Conservation (phyloP, 768 basidiomycete species). For the Mycena albidolilacea region DNA sequence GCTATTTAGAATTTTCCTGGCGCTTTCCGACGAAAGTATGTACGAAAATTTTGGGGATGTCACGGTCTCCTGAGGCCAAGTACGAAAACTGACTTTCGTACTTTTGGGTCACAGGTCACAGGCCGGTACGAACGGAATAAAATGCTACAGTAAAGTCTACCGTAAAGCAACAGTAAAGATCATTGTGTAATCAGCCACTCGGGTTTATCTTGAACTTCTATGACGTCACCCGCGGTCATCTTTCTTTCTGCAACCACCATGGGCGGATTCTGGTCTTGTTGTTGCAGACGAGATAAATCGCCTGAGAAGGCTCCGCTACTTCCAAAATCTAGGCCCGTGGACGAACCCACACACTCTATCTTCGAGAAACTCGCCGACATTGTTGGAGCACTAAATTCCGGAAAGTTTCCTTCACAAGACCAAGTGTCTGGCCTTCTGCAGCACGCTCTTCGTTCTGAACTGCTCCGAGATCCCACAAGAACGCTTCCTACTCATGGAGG, state of each 20-base stretch:
- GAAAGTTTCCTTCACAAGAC: slow-evolving; percentile 58
- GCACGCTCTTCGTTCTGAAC: slow-evolving; percentile 45
- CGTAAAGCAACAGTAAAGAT: too few species aligned
- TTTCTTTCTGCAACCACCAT: slow-evolving; percentile 13
- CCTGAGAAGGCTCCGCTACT: slow-evolving; percentile 43
- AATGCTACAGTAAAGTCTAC: too few species aligned
- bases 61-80: too few species aligned
- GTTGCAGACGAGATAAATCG: slow-evolving; percentile 36
- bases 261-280: slow-evolving; percentile 37
- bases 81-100: too few species aligned
- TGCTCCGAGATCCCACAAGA: slow-evolving; percentile 40
- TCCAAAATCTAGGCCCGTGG: slow-evolving; percentile 14
- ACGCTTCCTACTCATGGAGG: slow-evolving; percentile 41
- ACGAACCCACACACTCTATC: slow-evolving; percentile 26
- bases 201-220: neutral
- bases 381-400: slow-evolving; percentile 53
- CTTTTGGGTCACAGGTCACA: too few species aligned
- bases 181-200: too few species aligned
- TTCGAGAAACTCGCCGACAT: slow-evolving; percentile 53
- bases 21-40: too few species aligned
- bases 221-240: slow-evolving; percentile 19
- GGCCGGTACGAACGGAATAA: too few species aligned
- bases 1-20: too few species aligned
- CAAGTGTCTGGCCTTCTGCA: slow-evolving; percentile 50
- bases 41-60: too few species aligned